Percentiles rank a stretch among this genome's conserved stretches.
Evolutionary conservation across 202 grass and related monocot genomes (phyloP).

Genomic region (Saccharum hybrid): DNA sequence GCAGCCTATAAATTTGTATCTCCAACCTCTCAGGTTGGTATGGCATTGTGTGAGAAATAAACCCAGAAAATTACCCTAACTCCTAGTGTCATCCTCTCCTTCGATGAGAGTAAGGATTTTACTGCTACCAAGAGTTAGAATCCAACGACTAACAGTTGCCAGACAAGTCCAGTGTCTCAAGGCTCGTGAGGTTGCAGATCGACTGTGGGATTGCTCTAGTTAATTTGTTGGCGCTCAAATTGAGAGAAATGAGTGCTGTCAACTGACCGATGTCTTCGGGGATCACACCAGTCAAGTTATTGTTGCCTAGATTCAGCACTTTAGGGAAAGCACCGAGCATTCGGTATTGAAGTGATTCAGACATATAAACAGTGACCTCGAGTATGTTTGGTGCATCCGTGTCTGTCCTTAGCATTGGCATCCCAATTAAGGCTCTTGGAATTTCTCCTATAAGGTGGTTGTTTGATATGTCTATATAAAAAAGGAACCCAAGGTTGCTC

Average conservation of each 20-base stretch:
- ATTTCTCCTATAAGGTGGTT: constrained; percentile 57
- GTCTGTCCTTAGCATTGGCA: constrained; percentile 25
- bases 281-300: constrained; percentile 46
- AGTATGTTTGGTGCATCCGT: not conserved
- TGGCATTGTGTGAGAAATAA: no score
- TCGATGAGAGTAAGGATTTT: no score
- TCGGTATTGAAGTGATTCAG: not conserved
- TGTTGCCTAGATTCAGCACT: constrained; percentile 16
- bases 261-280: constrained; percentile 46
- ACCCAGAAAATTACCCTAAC: no score
- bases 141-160: no score
- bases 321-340: not conserved
- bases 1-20: no score
- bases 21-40: no score
- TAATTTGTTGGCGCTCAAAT: constrained; percentile 44
- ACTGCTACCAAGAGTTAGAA: no score
- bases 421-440: not conserved
- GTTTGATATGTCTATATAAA: constrained; percentile 55
- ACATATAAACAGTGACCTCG: constrained; percentile 28
- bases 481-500: constrained; percentile 36
- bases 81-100: no score
- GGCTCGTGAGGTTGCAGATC: constrained; percentile 36
- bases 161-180: constrained; percentile 46
- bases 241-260: constrained; percentile 5
- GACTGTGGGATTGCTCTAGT: constrained; percentile 22